Conservation (phyloP, 2,329 filamentous ascomycete species). For the Epichloe sibirici region DNA sequence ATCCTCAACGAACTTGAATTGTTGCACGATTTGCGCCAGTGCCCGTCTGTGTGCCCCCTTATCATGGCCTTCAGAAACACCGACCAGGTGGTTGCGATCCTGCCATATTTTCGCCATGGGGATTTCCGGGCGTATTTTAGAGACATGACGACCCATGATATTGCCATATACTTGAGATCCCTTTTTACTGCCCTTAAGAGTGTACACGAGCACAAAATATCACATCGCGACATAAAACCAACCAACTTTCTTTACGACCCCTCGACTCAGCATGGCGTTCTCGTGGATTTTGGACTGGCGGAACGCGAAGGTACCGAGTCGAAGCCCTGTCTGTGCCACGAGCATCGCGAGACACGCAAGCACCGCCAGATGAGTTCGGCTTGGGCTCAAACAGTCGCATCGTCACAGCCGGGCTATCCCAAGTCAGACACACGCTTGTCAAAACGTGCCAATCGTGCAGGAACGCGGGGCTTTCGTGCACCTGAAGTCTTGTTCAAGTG, state of each 20-base stretch:
- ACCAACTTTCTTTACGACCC: slow-evolving; percentile 96
- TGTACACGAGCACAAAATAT: slow-evolving; percentile 72
- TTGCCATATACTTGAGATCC: slow-evolving; percentile 78
- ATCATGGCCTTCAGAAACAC: slow-evolving; percentile 94
- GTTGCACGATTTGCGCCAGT: slow-evolving; percentile 74
- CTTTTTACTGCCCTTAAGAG: slow-evolving; percentile 81
- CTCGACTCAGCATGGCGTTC: slow-evolving; percentile 64
- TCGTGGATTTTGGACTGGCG: slow-evolving; percentile 98
- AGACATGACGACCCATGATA: slow-evolving; percentile 74
- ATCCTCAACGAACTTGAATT: slow-evolving; percentile 96
- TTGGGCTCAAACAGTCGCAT: slow-evolving; percentile 37
- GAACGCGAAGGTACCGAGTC: slow-evolving; percentile 69
- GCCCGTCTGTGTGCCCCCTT: slow-evolving; percentile 77
- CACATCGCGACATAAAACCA: slow-evolving; percentile 93
- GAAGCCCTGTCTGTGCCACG: slow-evolving; percentile 72
- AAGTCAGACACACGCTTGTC: slow-evolving; percentile 83
- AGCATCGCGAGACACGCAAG: slow-evolving; percentile 49
- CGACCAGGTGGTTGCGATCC: slow-evolving; percentile 87
- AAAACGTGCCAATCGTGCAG: slow-evolving; percentile 82
- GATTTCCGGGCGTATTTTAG: slow-evolving; percentile 95
- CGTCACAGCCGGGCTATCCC: slow-evolving; percentile 58
- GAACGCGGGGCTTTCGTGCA: slow-evolving; percentile 88
- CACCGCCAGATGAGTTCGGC: slow-evolving; percentile 45
- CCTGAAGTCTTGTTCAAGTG: slow-evolving; percentile 97
- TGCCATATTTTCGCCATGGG: slow-evolving; percentile 90